Evolutionary conservation across 169 alveolate genomes (phyloP).

Genomic region (Eimeria falciformis): DNA sequence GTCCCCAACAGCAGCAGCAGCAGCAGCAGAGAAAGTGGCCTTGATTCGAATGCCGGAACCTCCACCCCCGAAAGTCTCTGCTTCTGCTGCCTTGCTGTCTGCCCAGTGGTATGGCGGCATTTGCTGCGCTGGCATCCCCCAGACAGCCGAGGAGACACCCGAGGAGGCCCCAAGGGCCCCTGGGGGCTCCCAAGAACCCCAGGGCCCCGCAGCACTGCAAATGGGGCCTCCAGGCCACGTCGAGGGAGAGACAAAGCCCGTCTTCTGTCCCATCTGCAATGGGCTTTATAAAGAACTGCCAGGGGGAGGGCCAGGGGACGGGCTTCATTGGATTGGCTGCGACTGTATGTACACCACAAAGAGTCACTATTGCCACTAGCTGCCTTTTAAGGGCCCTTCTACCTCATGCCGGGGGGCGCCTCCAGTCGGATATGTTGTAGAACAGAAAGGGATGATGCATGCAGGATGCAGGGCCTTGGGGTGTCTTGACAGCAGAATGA

Average conservation of each 20-base stretch:
- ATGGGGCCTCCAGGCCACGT: constrained; percentile 31
- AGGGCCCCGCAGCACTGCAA: constrained; percentile 6
- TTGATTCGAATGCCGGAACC: constrained; percentile 15
- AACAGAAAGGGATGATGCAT: too few species aligned
- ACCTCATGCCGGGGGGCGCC: too few species aligned
- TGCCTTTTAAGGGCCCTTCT: too few species aligned
- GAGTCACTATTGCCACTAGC: neutral
- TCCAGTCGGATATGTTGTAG: too few species aligned
- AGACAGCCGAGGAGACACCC: constrained; percentile 1
- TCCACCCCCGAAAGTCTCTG: constrained; percentile 25
- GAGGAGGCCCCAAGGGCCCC: neutral
- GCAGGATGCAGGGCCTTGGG: too few species aligned
- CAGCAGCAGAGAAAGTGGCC: constrained; percentile 37
- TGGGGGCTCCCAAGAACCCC: neutral
- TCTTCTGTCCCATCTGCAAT: constrained; percentile 77
- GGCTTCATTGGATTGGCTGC: constrained; percentile 78
- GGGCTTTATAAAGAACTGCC: constrained; percentile 75
- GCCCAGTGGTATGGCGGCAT: constrained; percentile 70
- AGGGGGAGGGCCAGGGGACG: constrained; percentile 78
- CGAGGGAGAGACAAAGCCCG: constrained; percentile 45
- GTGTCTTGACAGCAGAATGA: too few species aligned
- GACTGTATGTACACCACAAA: constrained; percentile 69
- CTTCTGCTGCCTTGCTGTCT: constrained; percentile 36
- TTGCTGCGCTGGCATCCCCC: constrained; percentile 22
- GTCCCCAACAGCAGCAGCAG: constrained; percentile 11